phyloP scores from a whole-genome alignment of 1,284 basidiomycete genomes.

The Melampsora larici-populina region DNA sequence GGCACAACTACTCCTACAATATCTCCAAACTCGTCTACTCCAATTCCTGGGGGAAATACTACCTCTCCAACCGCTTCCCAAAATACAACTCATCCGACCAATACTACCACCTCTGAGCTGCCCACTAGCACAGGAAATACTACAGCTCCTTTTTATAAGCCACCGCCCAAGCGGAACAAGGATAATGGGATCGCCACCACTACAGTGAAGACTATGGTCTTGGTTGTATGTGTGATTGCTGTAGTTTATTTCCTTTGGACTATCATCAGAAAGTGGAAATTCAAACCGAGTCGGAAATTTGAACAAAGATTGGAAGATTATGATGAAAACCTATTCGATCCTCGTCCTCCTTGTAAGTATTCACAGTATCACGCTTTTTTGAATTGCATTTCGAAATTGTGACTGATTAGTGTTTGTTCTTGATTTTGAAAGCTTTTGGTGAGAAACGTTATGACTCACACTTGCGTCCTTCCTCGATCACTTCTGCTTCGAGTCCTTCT shows the following conservation, averaged over 20 bases:
- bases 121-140: not conserved
- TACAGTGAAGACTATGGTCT: slow-evolving; percentile 23
- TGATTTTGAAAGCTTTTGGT: not conserved
- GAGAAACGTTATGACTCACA: not conserved
- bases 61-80: not conserved
- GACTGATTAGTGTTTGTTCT: not conserved
- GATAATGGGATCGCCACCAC: slow-evolving; percentile 10
- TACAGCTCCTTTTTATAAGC: not conserved
- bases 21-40: not conserved
- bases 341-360: slow-evolving; percentile 36
- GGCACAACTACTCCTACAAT: not conserved
- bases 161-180: not conserved
- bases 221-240: slow-evolving; percentile 4
- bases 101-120: not conserved
- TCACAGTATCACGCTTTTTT: not conserved
- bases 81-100: not conserved
- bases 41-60: not conserved
- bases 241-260: slow-evolving; percentile 35
- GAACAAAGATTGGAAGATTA: slow-evolving; percentile 32
- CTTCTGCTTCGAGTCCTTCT: not conserved
- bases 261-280: slow-evolving; percentile 39
- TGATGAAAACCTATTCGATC: slow-evolving; percentile 32
- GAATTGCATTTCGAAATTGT: not conserved
- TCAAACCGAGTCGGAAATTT: slow-evolving; percentile 23
- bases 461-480: not conserved